Evolutionary conservation across 1,139 yeast species (phyloP), one percentile per base, ranked within the genome.

Genomic region (Yamadazyma trypodendri): DNA sequence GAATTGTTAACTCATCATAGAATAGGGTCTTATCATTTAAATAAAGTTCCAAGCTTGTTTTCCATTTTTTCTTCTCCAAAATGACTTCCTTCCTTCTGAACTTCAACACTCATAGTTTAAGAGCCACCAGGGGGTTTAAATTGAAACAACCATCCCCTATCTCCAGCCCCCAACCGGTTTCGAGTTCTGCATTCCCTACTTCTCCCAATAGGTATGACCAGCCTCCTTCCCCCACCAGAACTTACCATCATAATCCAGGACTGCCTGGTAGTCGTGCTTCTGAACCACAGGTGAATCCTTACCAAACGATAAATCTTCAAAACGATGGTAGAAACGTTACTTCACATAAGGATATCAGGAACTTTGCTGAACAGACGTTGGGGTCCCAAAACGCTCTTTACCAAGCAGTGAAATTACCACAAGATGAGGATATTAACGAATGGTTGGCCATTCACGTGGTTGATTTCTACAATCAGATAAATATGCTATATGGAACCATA

Each of bases 381-480:
- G 98, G 98, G 0, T 84, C 96, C 0, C 96, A 92, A 34, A 84
- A 92, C 29, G 89, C 89, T 1, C 70, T 92, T 48, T 84, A 86
- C 27, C 95, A 89, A 60, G 98, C 97, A 0, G 97, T 92, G 15
- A 84, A 84, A 54, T 69, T 94, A 28, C 99, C 99, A 13, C 85
- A 79, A 49, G 98, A 94, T 45, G 98, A 92, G 59, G 95, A 88
- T 54, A 57, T 81, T 37, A 84, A 85, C 52, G 98, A 92, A 61
- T 92, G 99, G 99, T 66, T 92, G 38, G 98, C 98, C 0, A 95
- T 90, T 13, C 96, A 92, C 56, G 84, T 83, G 25, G 92, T 83
- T 13, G 90, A 84, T 58, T 92, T 92, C 57, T 92, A 86, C 65
- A 90, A 90, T 58, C 99, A 92, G 60, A 84, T 90, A 53, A 92